Conservation (phyloP, 2,329 filamentous ascomycete genomes). For the Aspergillus amoenus region DNA sequence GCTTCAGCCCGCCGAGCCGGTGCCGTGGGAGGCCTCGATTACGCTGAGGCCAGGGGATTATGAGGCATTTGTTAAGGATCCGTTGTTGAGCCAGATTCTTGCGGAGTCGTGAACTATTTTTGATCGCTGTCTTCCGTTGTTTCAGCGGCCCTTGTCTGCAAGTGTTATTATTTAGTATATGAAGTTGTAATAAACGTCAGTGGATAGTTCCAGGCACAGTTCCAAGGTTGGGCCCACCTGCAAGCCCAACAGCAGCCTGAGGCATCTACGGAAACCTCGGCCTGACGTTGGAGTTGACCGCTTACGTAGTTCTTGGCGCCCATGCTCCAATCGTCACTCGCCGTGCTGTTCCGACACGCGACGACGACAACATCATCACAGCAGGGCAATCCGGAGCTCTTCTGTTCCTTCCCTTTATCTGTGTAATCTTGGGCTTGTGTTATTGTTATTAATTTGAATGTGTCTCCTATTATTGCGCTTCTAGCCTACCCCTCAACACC, state of each 20-base stretch:
- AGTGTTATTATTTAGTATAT: not conserved
- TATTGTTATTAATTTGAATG: constrained; percentile 6
- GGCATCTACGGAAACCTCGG: too few relatives aligned
- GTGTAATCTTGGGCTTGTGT: not conserved
- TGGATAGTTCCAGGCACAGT: too few relatives aligned
- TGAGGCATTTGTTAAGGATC: not conserved
- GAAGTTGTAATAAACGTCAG: too few relatives aligned
- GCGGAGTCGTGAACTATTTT: not conserved
- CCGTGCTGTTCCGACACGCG: not conserved
- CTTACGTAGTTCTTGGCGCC: constrained; percentile 10
- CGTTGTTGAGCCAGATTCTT: not conserved
- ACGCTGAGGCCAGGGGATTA: not conserved
- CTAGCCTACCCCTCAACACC: constrained; percentile 10
- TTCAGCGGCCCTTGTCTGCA: not conserved
- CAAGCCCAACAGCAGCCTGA: too few relatives aligned
- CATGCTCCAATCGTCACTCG: constrained; percentile 1
- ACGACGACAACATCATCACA: not conserved
- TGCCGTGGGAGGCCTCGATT: not conserved
- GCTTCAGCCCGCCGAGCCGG: not conserved
- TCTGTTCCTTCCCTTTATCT: not conserved
- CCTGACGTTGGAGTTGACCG: not conserved
- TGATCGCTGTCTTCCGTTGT: not conserved
- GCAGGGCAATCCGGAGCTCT: constrained; percentile 27
- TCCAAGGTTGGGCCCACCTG: too few relatives aligned
- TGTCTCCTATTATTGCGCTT: not conserved